These are phyloP conservation scores for Penicillium verhagenii DNA, from an alignment of 495 filamentous ascomycete genomes.

Conservation along the genomic window DNA sequence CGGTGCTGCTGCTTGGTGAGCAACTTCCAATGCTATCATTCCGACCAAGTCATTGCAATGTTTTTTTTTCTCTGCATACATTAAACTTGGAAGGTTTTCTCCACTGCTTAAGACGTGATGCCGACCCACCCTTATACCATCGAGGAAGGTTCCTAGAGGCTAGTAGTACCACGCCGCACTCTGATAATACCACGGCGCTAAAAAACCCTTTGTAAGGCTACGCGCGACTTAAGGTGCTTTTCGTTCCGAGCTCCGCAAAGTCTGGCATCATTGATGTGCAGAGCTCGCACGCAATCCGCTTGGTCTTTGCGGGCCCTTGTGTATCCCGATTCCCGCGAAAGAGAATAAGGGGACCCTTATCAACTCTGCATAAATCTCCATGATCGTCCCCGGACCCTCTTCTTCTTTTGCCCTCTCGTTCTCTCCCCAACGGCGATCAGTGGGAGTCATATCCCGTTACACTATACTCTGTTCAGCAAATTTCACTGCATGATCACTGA, in stretches of 20 bases:
- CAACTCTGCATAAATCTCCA: background rate
- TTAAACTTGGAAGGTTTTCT: slow-evolving; percentile 2
- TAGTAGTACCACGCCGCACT: too few species aligned
- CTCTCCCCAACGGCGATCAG: slow-evolving; percentile 5
- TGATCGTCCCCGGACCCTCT: slow-evolving; percentile 3
- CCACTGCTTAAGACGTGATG: slow-evolving; percentile 17
- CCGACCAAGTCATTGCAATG: too few species aligned
- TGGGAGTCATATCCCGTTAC: background rate
- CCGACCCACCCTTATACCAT: slow-evolving; percentile 15
- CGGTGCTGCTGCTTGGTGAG: background rate
- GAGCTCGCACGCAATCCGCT: slow-evolving; percentile 13
- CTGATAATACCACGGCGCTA: too few species aligned
- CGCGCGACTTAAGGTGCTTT: too few species aligned
- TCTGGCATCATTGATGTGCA: slow-evolving; percentile 10
- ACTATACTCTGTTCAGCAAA: slow-evolving; percentile 12
- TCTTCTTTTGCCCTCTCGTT: background rate
- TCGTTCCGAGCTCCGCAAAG: too few species aligned
- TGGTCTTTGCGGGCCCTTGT: background rate
- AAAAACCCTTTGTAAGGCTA: too few species aligned
- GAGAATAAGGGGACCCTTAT: slow-evolving; percentile 4
- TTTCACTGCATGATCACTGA: slow-evolving; percentile 3
- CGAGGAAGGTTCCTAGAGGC: too few species aligned
- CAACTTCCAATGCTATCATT: background rate
- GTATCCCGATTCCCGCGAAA: background rate
- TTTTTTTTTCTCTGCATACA: too few species aligned